Percentiles rank a stretch among this genome's conserved stretches.
Evolutionary conservation across 2,329 filamentous ascomycete species (phyloP).

Genomic region (Colletotrichum coccodes): DNA sequence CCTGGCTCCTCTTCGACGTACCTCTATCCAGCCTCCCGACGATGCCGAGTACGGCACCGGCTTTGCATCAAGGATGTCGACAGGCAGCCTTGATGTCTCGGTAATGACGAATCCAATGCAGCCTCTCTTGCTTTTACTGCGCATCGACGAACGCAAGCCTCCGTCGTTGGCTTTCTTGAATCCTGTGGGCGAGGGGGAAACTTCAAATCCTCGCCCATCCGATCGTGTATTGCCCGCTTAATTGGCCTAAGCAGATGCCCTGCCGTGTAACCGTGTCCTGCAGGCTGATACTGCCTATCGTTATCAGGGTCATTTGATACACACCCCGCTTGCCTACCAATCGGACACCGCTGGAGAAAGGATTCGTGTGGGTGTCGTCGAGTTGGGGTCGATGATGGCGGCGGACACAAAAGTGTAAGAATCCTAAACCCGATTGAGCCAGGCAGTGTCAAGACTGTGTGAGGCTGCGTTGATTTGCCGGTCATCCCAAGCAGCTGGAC

Average conservation of each 20-base stretch:
- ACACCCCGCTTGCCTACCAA: neutral
- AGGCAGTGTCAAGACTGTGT: neutral
- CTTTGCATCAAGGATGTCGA: neutral
- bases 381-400: neutral
- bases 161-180: neutral
- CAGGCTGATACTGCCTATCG: neutral
- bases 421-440: neutral
- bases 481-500: constrained; percentile 10
- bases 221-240: neutral
- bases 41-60: neutral
- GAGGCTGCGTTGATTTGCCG: constrained; percentile 19
- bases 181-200: neutral
- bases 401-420: constrained; percentile 7
- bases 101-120: neutral
- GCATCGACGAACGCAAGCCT: neutral
- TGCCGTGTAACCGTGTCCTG: neutral
- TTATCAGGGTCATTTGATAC: constrained; percentile 9
- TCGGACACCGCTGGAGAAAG: neutral
- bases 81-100: neutral
- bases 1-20: neutral
- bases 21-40: neutral
- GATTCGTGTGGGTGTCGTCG: neutral
- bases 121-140: neutral
- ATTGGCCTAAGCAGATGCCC: neutral
- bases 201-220: neutral